These are phyloP conservation scores for Trichosanthes truncata DNA, from an alignment of 306 rosid species.

Conservation along the genomic window DNA sequence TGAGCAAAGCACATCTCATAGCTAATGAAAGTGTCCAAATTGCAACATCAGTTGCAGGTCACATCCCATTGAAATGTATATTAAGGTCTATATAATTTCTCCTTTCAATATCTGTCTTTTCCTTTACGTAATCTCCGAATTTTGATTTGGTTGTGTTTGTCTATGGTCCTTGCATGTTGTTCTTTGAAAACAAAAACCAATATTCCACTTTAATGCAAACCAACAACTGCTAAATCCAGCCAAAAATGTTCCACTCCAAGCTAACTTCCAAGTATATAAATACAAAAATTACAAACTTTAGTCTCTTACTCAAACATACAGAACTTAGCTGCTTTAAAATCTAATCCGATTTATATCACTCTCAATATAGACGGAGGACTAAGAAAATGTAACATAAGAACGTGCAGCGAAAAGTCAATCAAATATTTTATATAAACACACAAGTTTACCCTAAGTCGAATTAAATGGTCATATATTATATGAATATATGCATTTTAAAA, in stretches of 20 bases:
- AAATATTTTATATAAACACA: too few species aligned
- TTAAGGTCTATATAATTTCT: neutral
- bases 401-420: neutral
- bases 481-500: too few species aligned
- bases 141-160: neutral
- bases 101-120: neutral
- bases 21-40: too few species aligned
- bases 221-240: neutral
- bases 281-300: neutral
- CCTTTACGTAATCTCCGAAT: neutral
- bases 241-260: neutral
- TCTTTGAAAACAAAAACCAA: neutral
- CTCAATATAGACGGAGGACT: neutral
- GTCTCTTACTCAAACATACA: neutral
- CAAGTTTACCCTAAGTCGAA: neutral
- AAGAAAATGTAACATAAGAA: neutral
- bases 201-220: neutral
- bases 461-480: too few species aligned
- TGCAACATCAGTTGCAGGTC: neutral
- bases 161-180: neutral
- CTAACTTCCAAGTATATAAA: neutral
- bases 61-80: neutral
- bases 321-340: too few species aligned
- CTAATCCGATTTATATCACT: neutral
- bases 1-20: too few species aligned